These are phyloP conservation scores for Piper betle DNA, from an alignment of 164 flowering plant species.

Conservation along the genomic window DNA sequence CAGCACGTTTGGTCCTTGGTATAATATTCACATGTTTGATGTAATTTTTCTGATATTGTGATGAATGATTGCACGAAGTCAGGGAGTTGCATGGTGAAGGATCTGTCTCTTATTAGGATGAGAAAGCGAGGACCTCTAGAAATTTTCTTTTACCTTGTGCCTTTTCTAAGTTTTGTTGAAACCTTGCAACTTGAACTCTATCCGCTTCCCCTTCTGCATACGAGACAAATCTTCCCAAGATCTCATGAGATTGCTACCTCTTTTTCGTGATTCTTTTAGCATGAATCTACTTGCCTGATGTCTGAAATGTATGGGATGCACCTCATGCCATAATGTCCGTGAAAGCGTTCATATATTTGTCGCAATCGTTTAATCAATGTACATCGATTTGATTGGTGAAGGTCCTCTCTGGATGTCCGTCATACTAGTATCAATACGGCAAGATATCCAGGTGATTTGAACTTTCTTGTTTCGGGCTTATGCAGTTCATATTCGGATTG, in stretches of 20 bases:
- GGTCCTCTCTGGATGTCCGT: constrained; percentile 58
- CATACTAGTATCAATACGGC: constrained; percentile 50
- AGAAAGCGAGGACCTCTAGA: neutral
- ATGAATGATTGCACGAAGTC: neutral
- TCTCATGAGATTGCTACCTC: too few relatives aligned
- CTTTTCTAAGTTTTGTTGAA: too few relatives aligned
- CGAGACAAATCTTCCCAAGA: too few relatives aligned
- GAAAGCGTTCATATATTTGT: too few relatives aligned
- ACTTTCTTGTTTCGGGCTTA: neutral
- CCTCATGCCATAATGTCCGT: neutral
- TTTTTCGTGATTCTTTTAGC: too few relatives aligned
- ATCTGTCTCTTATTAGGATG: too few relatives aligned
- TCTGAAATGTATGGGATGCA: neutral
- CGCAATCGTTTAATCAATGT: neutral
- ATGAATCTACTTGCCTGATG: neutral
- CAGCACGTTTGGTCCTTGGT: constrained; percentile 91
- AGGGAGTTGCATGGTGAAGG: too few relatives aligned
- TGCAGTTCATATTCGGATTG: too few relatives aligned
- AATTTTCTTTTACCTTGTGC: too few relatives aligned
- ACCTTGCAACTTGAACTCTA: too few relatives aligned
- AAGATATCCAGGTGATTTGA: constrained; percentile 64
- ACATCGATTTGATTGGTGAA: constrained; percentile 15
- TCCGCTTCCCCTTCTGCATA: too few relatives aligned
- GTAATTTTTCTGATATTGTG: neutral
- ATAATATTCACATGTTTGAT: neutral